Evolutionary conservation across 1,284 basidiomycete species (phyloP).

Genomic region (Sanghuangporus sanghuang): DNA sequence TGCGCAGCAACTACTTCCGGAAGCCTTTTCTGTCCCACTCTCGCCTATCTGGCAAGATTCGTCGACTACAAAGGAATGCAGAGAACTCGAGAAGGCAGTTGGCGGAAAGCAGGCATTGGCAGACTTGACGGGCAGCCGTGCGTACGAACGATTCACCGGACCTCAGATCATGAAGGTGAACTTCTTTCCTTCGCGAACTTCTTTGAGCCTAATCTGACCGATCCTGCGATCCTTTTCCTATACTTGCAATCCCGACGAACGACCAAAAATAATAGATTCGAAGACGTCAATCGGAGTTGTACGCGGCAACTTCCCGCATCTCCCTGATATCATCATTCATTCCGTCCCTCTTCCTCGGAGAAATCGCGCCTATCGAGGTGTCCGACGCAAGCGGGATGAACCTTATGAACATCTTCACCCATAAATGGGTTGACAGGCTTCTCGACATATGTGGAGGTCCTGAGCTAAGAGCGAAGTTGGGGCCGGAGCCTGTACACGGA

Average conservation of each 20-base stretch:
- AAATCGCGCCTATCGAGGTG: slow-evolving; percentile 65
- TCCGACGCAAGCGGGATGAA: slow-evolving; percentile 93
- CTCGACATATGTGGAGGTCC: slow-evolving; percentile 60
- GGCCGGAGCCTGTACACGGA: slow-evolving; percentile 74
- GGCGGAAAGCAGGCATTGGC: slow-evolving; percentile 72
- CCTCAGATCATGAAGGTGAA: slow-evolving; percentile 76
- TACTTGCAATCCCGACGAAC: background rate
- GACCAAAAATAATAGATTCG: slow-evolving; percentile 41
- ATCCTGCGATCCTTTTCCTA: background rate
- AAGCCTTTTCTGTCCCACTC: slow-evolving; percentile 65
- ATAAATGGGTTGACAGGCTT: slow-evolving; percentile 64
- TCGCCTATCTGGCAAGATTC: slow-evolving; percentile 94
- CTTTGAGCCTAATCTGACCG: background rate
- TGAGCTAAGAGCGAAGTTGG: slow-evolving; percentile 68
- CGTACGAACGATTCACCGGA: slow-evolving; percentile 87
- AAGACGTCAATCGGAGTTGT: slow-evolving; percentile 52
- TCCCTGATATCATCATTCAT: slow-evolving; percentile 83
- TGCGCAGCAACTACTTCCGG: slow-evolving; percentile 47
- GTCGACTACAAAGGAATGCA: slow-evolving; percentile 75
- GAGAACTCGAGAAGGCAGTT: slow-evolving; percentile 56
- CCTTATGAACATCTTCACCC: slow-evolving; percentile 66
- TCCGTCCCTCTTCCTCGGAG: slow-evolving; percentile 71
- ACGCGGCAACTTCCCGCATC: slow-evolving; percentile 64
- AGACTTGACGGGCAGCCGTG: slow-evolving; percentile 75
- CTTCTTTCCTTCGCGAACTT: slow-evolving; percentile 1